Conservation (phyloP, 345 rosid species). For the Crucihimalaya himalaica region DNA sequence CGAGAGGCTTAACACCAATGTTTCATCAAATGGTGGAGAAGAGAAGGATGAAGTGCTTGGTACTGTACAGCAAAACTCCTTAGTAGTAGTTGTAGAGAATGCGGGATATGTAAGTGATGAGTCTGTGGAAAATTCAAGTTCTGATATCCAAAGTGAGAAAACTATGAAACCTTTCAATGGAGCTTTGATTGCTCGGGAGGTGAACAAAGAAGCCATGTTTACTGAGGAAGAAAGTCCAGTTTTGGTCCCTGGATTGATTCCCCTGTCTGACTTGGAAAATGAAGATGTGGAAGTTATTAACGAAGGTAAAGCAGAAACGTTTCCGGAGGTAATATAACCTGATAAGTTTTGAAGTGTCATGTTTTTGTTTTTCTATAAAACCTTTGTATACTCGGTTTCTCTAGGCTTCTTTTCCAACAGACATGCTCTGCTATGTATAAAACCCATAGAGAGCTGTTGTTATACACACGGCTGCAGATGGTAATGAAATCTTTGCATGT, state of each 20-base stretch:
- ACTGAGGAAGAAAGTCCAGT: slow-evolving; percentile 50
- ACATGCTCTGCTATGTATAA: neutral
- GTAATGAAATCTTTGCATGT: neutral
- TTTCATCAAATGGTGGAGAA: slow-evolving; percentile 13
- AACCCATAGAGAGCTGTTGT: slow-evolving; percentile 8
- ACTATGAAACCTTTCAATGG: slow-evolving; percentile 21
- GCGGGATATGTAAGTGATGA: slow-evolving; percentile 38
- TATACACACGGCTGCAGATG: neutral
- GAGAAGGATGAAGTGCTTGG: slow-evolving; percentile 16
- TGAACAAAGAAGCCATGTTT: slow-evolving; percentile 41
- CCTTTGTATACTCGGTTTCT: neutral
- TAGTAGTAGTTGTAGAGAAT: slow-evolving; percentile 43
- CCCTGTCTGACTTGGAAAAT: slow-evolving; percentile 29
- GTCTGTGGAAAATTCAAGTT: slow-evolving; percentile 22
- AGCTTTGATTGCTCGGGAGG: slow-evolving; percentile 18
- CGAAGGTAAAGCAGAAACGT: slow-evolving; percentile 38
- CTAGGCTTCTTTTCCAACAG: neutral
- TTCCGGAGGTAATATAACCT: slow-evolving; percentile 37
- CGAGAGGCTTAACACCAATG: slow-evolving; percentile 9
- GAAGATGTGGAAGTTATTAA: slow-evolving; percentile 37
- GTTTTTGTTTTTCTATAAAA: slow-evolving; percentile 8
- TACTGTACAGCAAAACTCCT: slow-evolving; percentile 33
- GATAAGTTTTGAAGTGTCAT: slow-evolving; percentile 22
- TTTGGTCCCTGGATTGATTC: slow-evolving; percentile 70
- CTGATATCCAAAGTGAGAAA: slow-evolving; percentile 26